A percentile compares a stretch with the other conserved stretches of the same genome.
Conservation (phyloP, 2,329 filamentous ascomycete genomes). For the Paecilomyces variotii region DNA sequence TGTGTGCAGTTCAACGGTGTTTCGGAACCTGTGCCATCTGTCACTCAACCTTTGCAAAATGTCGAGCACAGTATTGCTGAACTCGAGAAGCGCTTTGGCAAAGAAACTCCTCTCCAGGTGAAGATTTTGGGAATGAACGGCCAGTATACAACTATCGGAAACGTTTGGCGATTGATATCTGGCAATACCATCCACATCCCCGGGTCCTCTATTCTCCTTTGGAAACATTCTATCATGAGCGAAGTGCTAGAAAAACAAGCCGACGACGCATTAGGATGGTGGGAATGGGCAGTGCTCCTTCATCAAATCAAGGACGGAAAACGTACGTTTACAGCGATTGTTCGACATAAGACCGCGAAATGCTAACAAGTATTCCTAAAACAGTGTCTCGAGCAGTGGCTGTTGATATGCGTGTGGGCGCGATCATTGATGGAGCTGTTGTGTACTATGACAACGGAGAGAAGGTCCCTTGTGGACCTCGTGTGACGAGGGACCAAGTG, state of each 20-base stretch:
- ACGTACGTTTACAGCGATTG: constrained; percentile 9
- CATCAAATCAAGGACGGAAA: neutral
- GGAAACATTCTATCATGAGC: constrained; percentile 22
- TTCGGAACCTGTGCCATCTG: constrained; percentile 10
- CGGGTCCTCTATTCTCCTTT: constrained; percentile 29
- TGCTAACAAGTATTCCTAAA: constrained; percentile 16
- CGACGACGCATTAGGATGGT: neutral
- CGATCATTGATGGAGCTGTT: constrained; percentile 38
- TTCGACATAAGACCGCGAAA: constrained; percentile 9
- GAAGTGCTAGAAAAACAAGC: neutral
- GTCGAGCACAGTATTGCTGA: neutral
- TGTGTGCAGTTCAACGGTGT: constrained; percentile 20
- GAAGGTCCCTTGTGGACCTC: constrained; percentile 36
- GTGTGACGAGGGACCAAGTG: constrained; percentile 13
- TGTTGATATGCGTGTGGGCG: constrained; percentile 41
- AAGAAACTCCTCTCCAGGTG: constrained; percentile 20
- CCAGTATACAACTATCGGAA: constrained; percentile 20
- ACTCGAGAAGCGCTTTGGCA: constrained; percentile 16
- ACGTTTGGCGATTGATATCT: constrained; percentile 29
- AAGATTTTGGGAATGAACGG: constrained; percentile 36
- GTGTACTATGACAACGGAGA: constrained; percentile 40
- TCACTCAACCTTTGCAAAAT: constrained; percentile 3
- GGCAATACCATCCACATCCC: constrained; percentile 31
- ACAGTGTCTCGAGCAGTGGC: constrained; percentile 28
- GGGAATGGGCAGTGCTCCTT: neutral